Percentiles rank a stretch among this genome's conserved stretches.
Conservation (phyloP, 306 rosid species). For the Vachellia pachyceras region DNA sequence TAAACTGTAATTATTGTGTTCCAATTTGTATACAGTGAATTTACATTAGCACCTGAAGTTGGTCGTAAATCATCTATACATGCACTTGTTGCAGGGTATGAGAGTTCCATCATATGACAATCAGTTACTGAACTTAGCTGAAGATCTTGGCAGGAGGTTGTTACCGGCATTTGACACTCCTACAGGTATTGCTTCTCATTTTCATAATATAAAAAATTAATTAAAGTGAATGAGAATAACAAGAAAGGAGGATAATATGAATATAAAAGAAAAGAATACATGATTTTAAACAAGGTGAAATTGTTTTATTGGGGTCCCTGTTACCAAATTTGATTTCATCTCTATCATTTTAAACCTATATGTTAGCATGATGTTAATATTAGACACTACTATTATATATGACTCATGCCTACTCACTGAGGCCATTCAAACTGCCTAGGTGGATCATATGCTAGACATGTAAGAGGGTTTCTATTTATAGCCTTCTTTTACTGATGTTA, state of each 20-base stretch:
- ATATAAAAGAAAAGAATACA: background rate
- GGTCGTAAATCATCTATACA: conserved; percentile 3
- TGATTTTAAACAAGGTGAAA: background rate
- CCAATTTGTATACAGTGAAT: background rate
- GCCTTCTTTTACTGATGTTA: background rate
- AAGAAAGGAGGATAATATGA: background rate
- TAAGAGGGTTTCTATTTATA: background rate
- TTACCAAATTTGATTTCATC: background rate
- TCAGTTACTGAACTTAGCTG: conserved; percentile 82
- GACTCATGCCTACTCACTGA: background rate
- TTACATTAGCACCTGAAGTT: background rate
- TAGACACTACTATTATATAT: background rate
- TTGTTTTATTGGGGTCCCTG: background rate
- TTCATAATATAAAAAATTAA: background rate
- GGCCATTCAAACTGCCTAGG: background rate
- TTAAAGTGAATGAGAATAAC: background rate
- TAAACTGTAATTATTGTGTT: conserved; percentile 10
- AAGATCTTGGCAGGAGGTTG: conserved; percentile 88
- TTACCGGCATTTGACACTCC: conserved; percentile 98
- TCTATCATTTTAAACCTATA: background rate
- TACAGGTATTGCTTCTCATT: conserved; percentile 63
- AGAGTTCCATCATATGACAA: conserved; percentile 79
- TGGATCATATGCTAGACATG: background rate
- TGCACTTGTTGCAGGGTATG: conserved; percentile 74
- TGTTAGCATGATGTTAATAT: background rate